Evolutionary conservation across 2,329 filamentous ascomycete species (phyloP).

Genomic region (Diaporthe sp.): DNA sequence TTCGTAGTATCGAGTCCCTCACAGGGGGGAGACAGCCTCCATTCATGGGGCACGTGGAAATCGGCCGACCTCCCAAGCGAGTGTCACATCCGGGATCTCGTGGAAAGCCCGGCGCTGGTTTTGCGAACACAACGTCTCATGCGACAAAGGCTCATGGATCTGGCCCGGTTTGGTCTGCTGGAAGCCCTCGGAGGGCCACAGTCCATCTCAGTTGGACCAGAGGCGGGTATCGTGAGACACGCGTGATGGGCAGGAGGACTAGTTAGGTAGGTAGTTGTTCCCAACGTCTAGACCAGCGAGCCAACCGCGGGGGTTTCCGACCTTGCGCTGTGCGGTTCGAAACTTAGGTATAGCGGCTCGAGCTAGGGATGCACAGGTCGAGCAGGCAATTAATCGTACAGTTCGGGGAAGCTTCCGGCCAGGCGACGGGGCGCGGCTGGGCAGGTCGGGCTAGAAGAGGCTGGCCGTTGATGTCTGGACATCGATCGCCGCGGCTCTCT

Average conservation of each 20-base stretch:
- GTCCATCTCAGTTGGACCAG: constrained; percentile 34
- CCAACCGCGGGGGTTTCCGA: constrained; percentile 19
- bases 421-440: not conserved
- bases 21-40: constrained; percentile 40
- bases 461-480: constrained; percentile 13
- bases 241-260: constrained; percentile 19
- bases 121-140: constrained; percentile 13
- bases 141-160: constrained; percentile 26
- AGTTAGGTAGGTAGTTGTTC: not conserved
- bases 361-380: constrained; percentile 13
- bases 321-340: constrained; percentile 5
- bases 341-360: not conserved
- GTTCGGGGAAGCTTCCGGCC: constrained; percentile 24
- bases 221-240: constrained; percentile 28
- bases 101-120: constrained; percentile 23
- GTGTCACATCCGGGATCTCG: constrained; percentile 34
- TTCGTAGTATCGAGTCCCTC: constrained; percentile 53
- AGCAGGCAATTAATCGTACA: not conserved
- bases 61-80: constrained; percentile 35
- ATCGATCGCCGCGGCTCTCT: constrained; percentile 12
- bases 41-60: constrained; percentile 40
- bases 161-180: constrained; percentile 3
- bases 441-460: not conserved
- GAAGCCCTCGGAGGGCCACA: constrained; percentile 40
- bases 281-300: constrained; percentile 20